Evolutionary conservation across 2,329 filamentous ascomycete species (phyloP), one percentile per base, ranked within the genome.

Genomic region (Penicillium sp.): DNA sequence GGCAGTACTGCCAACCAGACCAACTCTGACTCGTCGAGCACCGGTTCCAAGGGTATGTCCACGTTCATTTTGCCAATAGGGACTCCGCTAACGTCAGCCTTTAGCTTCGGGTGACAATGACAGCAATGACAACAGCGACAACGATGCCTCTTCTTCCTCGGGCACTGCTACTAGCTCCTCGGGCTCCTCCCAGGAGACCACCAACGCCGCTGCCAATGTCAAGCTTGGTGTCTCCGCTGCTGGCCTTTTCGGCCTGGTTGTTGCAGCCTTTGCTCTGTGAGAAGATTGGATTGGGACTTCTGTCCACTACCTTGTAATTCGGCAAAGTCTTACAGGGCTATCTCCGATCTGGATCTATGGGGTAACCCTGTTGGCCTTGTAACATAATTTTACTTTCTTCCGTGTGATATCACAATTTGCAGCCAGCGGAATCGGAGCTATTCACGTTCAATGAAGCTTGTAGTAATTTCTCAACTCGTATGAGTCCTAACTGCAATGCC

Each of bases 231-330:
- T 65, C 48, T 74, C 71, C 26, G 65, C 69, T 24, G 72, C 67
- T 39, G 69, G 72, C 40, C 53, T 74, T 24, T 43, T 74, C 16
- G 73, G 73, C 35, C 61, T 75, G 44, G 58, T 73, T 14, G 53
- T 73, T 48, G 74, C 72, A 53, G 69, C 71, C 43, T 70, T 73
- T 53, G 72, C 69, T 63, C 68, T 76, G 61, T 76, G 68, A 71
- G 54, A 42, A 10, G 9, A 42, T 37, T 14, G 10, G 20, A 47
- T 18, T 45, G 14, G 11, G 37, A 40, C 22, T 45, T 34, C 16
- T 4, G 16, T 48, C 10, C 40, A 24, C 14, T 31, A 22, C 45
- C 37, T 26, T 56, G 31, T 45, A 54, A 53, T 51, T 40, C 16
- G 46, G 20, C 39, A 46, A 20, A 20, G 22, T 29, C 35, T 2